Base-by-base conservation (phyloP, 2,329 filamentous ascomycete species). In the Blumeriella jaapii region DNA sequence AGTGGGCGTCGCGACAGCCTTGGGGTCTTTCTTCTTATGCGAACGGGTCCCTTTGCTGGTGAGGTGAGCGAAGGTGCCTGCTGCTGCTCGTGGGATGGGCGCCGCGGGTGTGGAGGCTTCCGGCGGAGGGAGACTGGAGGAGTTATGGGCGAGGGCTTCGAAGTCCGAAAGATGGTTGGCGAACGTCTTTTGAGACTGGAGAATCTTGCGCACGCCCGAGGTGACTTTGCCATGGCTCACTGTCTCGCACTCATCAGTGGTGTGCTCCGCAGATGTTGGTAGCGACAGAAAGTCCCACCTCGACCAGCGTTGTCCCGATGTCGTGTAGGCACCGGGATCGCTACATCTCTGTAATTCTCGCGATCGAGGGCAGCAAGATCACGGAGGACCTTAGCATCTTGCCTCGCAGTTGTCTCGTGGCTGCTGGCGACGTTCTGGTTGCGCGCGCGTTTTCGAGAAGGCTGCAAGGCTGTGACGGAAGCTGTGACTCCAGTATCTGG, bases 121-220 rank as follows among this genome's bases (percentile, higher is more conserved):
- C 42, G 12, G 43, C 12, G 30, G 14, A n/a, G 40, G 19, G 26
- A 23, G 35, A 58, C 60, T n/a, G 40, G 67, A 63, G 48, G 39
- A 59, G 12, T 29, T 35, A 11, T 35, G 32, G 48, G 48, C 45
- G 35, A 74, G 62, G 6, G 82, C 82, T 48, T 82, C 69, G 56
- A 80, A 84, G 56, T 91, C 83, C 48, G 83, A 80, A 29, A 89
- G 68, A 56, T 89, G 78, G 60, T 91, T 86, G 43, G 75, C 74
- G 57, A 89, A 89, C 3, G 81, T 85, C 62, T 89, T 85, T 54
- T 85, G 80, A 16, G 78, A 84, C 46, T 78, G 74, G 37, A 91
- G 64, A 43, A 91, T 85, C 59, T 78, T 79, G 49, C 82, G 74
- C 16, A 85, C 79, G 46, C 74, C 77, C 17, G 52, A 46, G 2